Percentiles rank a stretch among this genome's conserved stretches.
Conservation (phyloP, 2,329 filamentous ascomycete species). For the Calonectria naviculata region DNA sequence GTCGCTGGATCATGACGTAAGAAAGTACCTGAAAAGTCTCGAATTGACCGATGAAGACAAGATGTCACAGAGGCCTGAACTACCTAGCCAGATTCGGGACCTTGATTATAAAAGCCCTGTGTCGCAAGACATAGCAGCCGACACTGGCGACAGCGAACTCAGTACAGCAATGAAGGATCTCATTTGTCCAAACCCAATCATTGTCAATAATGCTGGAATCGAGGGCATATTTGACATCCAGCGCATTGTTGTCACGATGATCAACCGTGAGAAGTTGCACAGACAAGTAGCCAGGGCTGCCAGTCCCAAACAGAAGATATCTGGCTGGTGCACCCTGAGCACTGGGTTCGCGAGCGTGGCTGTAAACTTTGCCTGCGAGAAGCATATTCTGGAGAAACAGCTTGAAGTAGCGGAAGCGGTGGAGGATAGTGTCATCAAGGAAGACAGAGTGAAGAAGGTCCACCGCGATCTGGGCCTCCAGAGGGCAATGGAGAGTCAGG, state of each 20-base stretch:
- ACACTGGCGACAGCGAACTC: background rate
- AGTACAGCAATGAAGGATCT: background rate
- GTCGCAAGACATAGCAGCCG: background rate
- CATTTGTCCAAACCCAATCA: background rate
- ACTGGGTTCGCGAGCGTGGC: background rate
- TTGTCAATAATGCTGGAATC: background rate
- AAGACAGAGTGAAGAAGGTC: background rate
- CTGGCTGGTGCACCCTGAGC: background rate
- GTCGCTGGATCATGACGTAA: background rate
- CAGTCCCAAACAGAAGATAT: background rate
- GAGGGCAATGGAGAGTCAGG: background rate
- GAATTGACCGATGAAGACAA: background rate
- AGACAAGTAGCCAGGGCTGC: background rate
- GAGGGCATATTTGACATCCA: background rate
- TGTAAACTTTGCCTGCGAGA: background rate
- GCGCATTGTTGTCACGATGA: background rate
- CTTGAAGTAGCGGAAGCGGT: background rate
- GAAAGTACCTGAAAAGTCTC: background rate
- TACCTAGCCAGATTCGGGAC: background rate
- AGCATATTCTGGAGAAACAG: background rate
- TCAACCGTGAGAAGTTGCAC: background rate
- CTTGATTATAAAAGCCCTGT: background rate
- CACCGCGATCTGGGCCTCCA: background rate
- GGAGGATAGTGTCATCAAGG: background rate
- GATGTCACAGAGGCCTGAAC: background rate